A percentile compares a stretch with the other conserved stretches of the same genome.
phyloP scores from a whole-genome alignment of 1,284 basidiomycete genomes.

The Ceratobasidium sp. region DNA sequence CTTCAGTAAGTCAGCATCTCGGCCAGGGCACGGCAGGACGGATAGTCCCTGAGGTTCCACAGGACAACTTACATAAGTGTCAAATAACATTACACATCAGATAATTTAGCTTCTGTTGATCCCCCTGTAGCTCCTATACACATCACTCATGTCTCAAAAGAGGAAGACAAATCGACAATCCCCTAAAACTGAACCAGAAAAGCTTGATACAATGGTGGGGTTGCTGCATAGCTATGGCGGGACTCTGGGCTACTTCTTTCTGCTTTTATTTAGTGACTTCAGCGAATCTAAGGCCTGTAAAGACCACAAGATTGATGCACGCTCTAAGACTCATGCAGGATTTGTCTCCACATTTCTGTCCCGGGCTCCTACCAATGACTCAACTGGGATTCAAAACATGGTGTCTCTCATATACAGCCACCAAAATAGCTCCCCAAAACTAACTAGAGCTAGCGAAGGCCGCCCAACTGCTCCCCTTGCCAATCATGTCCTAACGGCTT shows the following conservation, averaged over 20 bases:
- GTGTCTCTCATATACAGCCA: neutral
- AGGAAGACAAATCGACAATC: neutral
- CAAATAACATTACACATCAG: neutral
- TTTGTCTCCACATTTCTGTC: neutral
- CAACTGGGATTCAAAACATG: neutral
- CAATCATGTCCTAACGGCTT: neutral
- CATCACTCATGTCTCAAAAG: neutral
- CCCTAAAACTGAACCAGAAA: neutral
- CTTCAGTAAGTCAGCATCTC: too few relatives aligned
- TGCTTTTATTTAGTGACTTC: constrained; percentile 3
- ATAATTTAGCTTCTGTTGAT: neutral
- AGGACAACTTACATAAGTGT: too few relatives aligned
- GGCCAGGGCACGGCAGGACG: too few relatives aligned
- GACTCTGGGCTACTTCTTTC: neutral
- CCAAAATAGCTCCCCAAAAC: neutral
- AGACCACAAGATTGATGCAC: neutral
- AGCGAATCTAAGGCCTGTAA: neutral
- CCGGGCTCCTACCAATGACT: neutral
- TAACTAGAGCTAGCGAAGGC: neutral
- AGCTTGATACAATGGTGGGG: neutral
- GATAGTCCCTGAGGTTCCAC: too few relatives aligned
- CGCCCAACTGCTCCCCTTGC: neutral
- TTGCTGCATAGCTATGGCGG: neutral
- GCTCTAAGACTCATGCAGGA: neutral
- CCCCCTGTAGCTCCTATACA: neutral